Evolutionary conservation across 2,329 filamentous ascomycete species (phyloP).

Genomic region (Ciborinia camelliae): DNA sequence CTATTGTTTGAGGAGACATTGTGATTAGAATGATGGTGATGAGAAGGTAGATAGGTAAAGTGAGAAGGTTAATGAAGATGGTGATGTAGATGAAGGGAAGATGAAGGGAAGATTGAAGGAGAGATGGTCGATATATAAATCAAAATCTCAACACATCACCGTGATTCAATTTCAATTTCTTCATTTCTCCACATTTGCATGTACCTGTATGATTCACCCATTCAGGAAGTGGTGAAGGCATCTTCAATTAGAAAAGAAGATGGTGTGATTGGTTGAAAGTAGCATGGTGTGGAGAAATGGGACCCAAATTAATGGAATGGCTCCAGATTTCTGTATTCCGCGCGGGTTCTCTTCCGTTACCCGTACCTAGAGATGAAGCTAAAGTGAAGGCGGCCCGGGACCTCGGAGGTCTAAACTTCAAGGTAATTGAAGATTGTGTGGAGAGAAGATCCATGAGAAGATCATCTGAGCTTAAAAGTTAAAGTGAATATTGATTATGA

Average conservation of each 20-base stretch:
- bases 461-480: no score
- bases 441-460: not conserved
- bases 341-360: conserved; percentile 12
- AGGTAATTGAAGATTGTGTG: not conserved
- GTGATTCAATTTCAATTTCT: no score
- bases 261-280: not conserved
- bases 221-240: not conserved
- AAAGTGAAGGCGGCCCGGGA: no score
- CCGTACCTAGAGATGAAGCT: not conserved
- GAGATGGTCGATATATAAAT: not conserved
- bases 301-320: not conserved
- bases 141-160: not conserved
- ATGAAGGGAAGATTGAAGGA: not conserved
- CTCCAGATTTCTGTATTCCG: conserved; percentile 4
- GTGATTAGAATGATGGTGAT: not conserved
- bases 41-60: not conserved
- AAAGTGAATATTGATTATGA: no score
- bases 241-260: not conserved
- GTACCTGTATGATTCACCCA: no score
- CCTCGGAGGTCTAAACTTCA: not conserved
- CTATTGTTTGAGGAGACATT: conserved; percentile 20
- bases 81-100: not conserved
- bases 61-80: not conserved
- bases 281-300: not conserved
- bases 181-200: not conserved